phyloP scores from a whole-genome alignment of 169 alveolate species.

The Pseudocohnilembus persalinus region DNA sequence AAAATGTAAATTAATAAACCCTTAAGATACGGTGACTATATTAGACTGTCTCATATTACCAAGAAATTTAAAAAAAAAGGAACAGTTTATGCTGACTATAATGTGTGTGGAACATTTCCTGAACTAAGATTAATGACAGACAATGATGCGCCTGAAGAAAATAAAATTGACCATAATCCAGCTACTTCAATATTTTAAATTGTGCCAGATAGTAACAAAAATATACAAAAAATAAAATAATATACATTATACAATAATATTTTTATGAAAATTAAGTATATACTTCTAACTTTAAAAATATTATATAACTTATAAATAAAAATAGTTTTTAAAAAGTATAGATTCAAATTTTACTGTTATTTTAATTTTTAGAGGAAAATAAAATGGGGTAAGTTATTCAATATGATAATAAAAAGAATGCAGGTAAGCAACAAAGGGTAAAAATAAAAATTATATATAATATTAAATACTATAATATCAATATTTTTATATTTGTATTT shows the following conservation, averaged over 20 bases:
- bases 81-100: not conserved
- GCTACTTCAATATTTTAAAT: not conserved
- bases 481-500: no score
- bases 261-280: no score
- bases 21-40: not conserved
- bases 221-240: no score
- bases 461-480: not conserved
- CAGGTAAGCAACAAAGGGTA: not conserved
- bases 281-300: no score
- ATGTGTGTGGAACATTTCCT: not conserved
- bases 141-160: not conserved
- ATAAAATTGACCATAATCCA: not conserved
- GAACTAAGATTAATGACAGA: not conserved
- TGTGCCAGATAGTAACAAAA: not conserved
- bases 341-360: no score
- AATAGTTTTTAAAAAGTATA: no score
- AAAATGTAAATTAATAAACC: not conserved
- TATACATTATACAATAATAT: no score
- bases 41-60: not conserved
- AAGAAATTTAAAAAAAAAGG: not conserved
- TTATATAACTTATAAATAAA: no score
- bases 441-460: no score
- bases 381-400: not conserved
- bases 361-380: not conserved
- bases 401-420: not conserved